Evolutionary conservation across 2,329 filamentous ascomycete genomes (phyloP), one percentile per base, ranked within the genome.

Genomic region (Blumeria graminis): DNA sequence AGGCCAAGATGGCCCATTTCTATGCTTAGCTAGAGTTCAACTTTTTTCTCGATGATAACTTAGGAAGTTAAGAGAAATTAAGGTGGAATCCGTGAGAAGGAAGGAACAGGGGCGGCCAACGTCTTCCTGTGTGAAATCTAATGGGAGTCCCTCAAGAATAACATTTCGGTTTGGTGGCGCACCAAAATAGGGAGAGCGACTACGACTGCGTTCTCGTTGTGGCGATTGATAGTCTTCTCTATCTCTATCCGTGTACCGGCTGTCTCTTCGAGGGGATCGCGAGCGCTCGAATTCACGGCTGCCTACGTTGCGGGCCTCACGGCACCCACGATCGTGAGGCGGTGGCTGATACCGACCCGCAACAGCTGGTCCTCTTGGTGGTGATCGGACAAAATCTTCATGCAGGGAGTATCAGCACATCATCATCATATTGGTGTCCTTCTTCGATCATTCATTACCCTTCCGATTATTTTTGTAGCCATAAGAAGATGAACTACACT

Each of bases 61-160:
- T 66, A 67, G 58, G 62, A 59, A 61, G 56, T 59, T 57, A 57
- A 57, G 59, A 61, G 55, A 57, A 41, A 48, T 56, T 54, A 56
- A 56, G 59, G 58, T 50, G 58, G 58, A 46, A 38, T 59, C 60
- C 60, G 45, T 56, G 57, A 59, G 53, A 56, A 55, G 22, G 57
- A 57, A 60, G 61, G 64, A 60, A 65, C 66, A 62, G 63, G 67
- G 69, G 68, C 63, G 67, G 67, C 73, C 67, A 71, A 77, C 75
- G 68, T 76, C 73, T 64, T 70, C 69, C 65, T 73, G 68, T 58
- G 72, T 71, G 58, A 76, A 68, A 56, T 71, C 71, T 57, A 68
- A 64, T 35, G 74, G 73, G 56, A 78, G 62, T 56, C 75, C 74
- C 62, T 79, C 76, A 46, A 79, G 67, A 56, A 78, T 76, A 55